Percentiles rank a stretch among this genome's conserved stretches.
These are phyloP conservation scores for Anacardium occidentale DNA, from an alignment of 345 rosid genomes.

Conservation along the genomic window DNA sequence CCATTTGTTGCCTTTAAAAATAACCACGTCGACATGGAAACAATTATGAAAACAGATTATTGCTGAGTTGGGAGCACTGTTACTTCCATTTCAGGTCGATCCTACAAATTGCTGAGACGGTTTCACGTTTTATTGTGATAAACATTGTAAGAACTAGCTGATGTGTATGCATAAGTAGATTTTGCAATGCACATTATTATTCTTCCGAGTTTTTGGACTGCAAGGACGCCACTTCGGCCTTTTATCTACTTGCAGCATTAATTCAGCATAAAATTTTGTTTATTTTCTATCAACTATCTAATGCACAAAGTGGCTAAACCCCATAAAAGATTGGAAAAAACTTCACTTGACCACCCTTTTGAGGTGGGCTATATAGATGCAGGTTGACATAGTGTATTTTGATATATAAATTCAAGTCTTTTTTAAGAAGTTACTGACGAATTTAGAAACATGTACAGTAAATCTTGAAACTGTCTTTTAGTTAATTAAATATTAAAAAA, in stretches of 20 bases:
- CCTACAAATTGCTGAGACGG: slow-evolving; percentile 1
- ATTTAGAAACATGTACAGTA: too few relatives aligned
- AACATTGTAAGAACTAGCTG: slow-evolving; percentile 4
- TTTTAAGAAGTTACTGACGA: too few relatives aligned
- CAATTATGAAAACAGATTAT: background rate
- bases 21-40: background rate
- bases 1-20: background rate
- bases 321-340: too few relatives aligned
- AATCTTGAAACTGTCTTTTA: too few relatives aligned
- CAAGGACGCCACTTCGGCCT: background rate
- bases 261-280: background rate
- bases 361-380: too few relatives aligned
- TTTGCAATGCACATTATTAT: background rate
- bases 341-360: too few relatives aligned
- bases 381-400: too few relatives aligned
- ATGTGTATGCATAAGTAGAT: background rate
- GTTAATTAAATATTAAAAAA: too few relatives aligned
- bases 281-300: background rate
- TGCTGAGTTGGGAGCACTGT: background rate
- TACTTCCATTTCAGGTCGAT: background rate
- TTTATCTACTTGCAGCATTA: background rate
- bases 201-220: slow-evolving; percentile 1
- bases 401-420: too few relatives aligned
- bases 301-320: too few relatives aligned
- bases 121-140: slow-evolving; percentile 10